These are phyloP conservation scores for Leucosporidium yakuticum DNA, from an alignment of 768 basidiomycete species.

Conservation along the genomic window DNA sequence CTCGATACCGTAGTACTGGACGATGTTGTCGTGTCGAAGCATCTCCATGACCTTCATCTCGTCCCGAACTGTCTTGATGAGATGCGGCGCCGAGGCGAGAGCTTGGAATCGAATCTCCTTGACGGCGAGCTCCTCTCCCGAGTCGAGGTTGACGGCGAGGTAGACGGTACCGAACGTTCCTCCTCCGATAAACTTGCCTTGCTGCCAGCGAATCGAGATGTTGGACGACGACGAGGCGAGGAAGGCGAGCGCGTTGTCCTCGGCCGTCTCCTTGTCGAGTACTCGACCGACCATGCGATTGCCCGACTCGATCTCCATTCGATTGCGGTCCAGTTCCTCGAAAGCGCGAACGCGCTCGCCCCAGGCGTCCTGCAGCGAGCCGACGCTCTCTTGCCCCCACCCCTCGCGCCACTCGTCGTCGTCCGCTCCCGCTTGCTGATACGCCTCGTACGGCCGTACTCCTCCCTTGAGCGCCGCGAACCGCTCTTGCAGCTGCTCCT, in stretches of 20 bases:
- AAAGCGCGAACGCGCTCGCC: conserved; percentile 55
- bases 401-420: conserved; percentile 16
- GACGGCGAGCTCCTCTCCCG: conserved; percentile 94
- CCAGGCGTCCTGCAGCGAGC: conserved; percentile 25
- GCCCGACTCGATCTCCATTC: conserved; percentile 58
- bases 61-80: conserved; percentile 88
- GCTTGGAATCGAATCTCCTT: conserved; percentile 99
- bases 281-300: conserved; percentile 81
- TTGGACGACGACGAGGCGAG: conserved; percentile 87
- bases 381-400: conserved; percentile 9
- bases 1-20: conserved; percentile 98
- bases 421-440: conserved; percentile 10
- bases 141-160: conserved; percentile 90
- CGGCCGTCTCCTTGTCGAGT: conserved; percentile 83
- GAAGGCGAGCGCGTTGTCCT: conserved; percentile 88
- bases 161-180: conserved; percentile 99
- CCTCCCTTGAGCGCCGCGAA: conserved; percentile 24
- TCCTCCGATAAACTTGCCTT: conserved; percentile 95
- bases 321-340: conserved; percentile 59
- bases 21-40: conserved; percentile 93
- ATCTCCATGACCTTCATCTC: conserved; percentile 97
- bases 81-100: conserved; percentile 73
- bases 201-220: conserved; percentile 95
- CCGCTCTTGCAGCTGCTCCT: conserved; percentile 32
- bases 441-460: not conserved